Evolutionary conservation across 495 filamentous ascomycete genomes (phyloP), one percentile per base, ranked within the genome.

Genomic region (Trichocladium uniseriatum): DNA sequence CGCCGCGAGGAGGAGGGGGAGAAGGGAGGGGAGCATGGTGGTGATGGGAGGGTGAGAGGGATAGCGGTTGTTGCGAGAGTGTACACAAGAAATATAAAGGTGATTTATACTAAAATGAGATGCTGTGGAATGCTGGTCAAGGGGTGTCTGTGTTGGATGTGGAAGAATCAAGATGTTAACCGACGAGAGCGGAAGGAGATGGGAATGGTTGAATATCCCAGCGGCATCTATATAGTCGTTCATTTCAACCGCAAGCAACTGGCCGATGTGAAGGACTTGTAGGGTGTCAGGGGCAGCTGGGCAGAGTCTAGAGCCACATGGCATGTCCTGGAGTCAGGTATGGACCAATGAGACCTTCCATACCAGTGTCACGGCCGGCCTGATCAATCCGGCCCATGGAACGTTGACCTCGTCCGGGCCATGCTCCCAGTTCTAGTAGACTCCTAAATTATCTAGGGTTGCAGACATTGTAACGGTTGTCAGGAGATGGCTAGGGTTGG

Each of bases 1-100:
- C n/a, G 42, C 6, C 14, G 49, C 40, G 11, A 62, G 47, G 28
- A 51, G 14, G 9, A 59, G 48, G 22, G 13, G 20, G 45, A 11
- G 28, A 46, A 10, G 24, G 16, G 47, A 28, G 20, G 43, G n/a
- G 45, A 59, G 59, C 59, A 61, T 61, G 14, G 14, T 51, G 42
- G 6, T 9, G 8, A 10, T 41, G 21, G 10, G 4, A 19, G 43
- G n/a, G 29, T 20, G 44, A 37, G 13, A 16, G n/a, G 43, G 32
- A 24, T 29, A 10, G 27, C 5, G 27, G 5, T 29, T 29, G 31
- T 6, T 38, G 28, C 13, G 3, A 38, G 3, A 1, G n/a, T 20
- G 13, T 38, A 18, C 13, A 38, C 8, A 38, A n/a, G n/a, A 20
- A 18, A 5, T 7, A 16, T 8, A 14, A 14, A n/a, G 32, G 3